Conservation (phyloP, 2,329 filamentous ascomycete species). For the Acephala macrosclerotiorum region DNA sequence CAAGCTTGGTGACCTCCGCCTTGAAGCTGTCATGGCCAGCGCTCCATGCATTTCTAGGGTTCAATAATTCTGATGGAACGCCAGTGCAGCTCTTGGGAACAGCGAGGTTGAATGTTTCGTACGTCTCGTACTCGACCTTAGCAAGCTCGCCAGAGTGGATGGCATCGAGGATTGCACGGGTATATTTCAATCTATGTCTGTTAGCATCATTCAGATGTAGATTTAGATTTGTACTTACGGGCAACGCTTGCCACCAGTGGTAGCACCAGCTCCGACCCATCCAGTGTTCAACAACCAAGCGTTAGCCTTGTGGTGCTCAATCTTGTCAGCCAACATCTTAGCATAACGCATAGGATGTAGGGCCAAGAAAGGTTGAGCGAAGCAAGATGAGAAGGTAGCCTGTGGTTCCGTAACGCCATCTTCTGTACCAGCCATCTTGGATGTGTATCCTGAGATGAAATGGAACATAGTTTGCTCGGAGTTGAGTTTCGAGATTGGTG, state of each 20-base stretch:
- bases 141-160: constrained; percentile 98
- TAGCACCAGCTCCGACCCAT: constrained; percentile 91
- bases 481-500: constrained; percentile 96
- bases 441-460: constrained; percentile 99
- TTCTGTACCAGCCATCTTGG: constrained; percentile 99
- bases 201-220: constrained; percentile 23
- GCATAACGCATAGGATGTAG: constrained; percentile 99
- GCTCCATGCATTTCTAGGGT: constrained; percentile 93
- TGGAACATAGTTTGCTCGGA: constrained; percentile 99
- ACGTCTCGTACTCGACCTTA: constrained; percentile 91
- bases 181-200: constrained; percentile 79
- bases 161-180: constrained; percentile 95
- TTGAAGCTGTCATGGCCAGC: constrained; percentile 82
- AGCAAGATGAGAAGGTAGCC: constrained; percentile 99
- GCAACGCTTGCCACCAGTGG: constrained; percentile 94
- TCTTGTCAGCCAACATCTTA: constrained; percentile 98
- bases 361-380: constrained; percentile 98
- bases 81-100: constrained; percentile 92
- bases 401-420: constrained; percentile 96
- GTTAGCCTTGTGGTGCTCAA: constrained; percentile 91
- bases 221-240: constrained; percentile 53
- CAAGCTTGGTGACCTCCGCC: constrained; percentile 89
- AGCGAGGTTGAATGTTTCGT: constrained; percentile 95
- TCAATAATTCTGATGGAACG: constrained; percentile 91
- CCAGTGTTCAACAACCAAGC: constrained; percentile 99